Base-by-base conservation (phyloP, 1,284 basidiomycete species). In the Fereydounia khargensis region DNA sequence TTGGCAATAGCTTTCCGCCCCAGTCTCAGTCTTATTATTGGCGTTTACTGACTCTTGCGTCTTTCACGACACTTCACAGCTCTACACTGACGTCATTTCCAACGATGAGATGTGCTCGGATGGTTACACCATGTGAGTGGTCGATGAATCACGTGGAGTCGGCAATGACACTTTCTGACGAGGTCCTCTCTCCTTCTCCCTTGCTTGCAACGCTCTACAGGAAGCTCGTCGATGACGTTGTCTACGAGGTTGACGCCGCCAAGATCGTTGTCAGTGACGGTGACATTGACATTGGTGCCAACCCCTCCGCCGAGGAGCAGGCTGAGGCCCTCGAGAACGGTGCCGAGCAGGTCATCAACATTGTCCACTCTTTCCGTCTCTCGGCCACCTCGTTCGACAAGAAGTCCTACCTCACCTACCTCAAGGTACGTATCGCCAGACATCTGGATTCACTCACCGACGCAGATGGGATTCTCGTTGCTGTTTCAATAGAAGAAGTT, bases 331-430 rank as follows among this genome's bases (percentile, higher is more conserved):
- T 95, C 50, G 92, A 91, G 77, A 86, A 88, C 14, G 89, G 88
- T 64, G 82, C 84, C 24, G 33, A 65, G 59, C 63, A 70, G 59
- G 87, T 95, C 76, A 98, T 92, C 86, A 91, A 98, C 79, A 82
- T 98, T 65, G 86, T 86, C 54, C 80, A 91, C 82, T 90, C 91
- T 39, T 92, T 94, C 85, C 87, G 91, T 73, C 86, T 99, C 56
- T 84, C 89, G 75, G 37, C 77, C 28, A 94, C 90, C 22, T 30
- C 73, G 7, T 98, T 95, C 78, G 91, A 97, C 81, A 98, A 97
- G 80, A 96, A 96, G 80, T 78, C 79, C 30, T 99, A 84, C 80
- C 80, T 91, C 36, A 78, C 81, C 33, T 86, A 94, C 79, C 84
- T 98, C 74, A 98, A 96, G 60, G 39, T 47, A 7, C 21, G 34